phyloP scores from a whole-genome alignment of 805 yeast genomes.

The Hanseniaspora clermontiae region DNA sequence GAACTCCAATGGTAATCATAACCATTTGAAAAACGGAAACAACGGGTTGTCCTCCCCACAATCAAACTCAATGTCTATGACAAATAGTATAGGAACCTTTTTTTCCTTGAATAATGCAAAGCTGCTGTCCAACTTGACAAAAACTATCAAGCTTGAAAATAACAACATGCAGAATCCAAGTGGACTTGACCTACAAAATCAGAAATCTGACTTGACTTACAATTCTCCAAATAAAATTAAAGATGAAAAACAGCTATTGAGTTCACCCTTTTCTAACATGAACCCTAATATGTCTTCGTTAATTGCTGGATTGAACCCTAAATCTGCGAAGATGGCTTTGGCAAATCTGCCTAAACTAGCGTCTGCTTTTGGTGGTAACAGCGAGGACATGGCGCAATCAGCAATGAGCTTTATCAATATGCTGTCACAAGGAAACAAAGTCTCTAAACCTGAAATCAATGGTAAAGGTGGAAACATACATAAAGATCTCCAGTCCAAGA shows the following conservation, averaged over 20 bases:
- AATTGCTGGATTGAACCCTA: background rate
- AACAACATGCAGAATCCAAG: background rate
- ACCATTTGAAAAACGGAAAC: background rate
- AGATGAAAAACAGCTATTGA: background rate
- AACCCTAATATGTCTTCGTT: background rate
- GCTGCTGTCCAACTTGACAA: constrained; percentile 6
- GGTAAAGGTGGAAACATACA: background rate
- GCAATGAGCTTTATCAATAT: constrained; percentile 5
- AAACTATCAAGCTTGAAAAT: background rate
- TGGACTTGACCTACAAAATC: background rate
- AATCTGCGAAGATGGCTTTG: background rate
- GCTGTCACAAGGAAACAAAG: background rate
- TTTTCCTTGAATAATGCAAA: constrained; percentile 17
- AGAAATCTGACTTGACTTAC: background rate
- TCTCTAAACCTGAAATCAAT: background rate
- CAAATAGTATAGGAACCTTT: constrained; percentile 23
- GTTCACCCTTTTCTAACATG: background rate
- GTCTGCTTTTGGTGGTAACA: constrained; percentile 7
- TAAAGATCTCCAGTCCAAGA: background rate
- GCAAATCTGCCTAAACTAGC: constrained; percentile 7
- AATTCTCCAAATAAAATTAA: background rate
- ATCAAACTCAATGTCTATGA: constrained; percentile 21
- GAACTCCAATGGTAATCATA: background rate
- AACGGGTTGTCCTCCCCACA: constrained; percentile 13
- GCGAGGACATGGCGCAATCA: background rate